These are phyloP conservation scores for Botrytis fabae DNA, from an alignment of 2,329 filamentous ascomycete genomes.

Conservation along the genomic window DNA sequence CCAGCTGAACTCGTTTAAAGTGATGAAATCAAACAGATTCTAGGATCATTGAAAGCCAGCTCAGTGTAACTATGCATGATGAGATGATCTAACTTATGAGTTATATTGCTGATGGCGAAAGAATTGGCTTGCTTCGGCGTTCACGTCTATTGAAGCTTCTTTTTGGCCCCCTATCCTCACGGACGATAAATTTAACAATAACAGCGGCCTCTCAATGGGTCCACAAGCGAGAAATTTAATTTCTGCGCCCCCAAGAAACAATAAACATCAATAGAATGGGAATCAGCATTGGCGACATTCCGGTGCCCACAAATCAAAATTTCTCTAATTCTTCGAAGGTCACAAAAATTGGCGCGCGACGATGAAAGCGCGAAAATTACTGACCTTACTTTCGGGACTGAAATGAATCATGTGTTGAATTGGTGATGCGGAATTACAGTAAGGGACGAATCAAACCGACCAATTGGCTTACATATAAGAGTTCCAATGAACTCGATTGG, in stretches of 20 bases:
- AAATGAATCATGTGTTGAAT: constrained; percentile 18
- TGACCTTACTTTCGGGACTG: constrained; percentile 13
- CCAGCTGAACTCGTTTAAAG: constrained; percentile 13
- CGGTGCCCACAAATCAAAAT: not conserved
- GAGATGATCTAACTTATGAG: not conserved
- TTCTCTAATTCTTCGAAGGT: not conserved
- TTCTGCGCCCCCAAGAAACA: constrained; percentile 21
- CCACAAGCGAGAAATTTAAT: constrained; percentile 19
- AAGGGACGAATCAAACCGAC: not conserved
- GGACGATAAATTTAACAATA: constrained; percentile 10
- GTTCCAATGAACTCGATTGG: not conserved
- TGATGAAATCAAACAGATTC: constrained; percentile 11
- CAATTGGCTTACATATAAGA: not conserved
- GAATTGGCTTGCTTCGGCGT: not conserved
- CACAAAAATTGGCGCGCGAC: not conserved
- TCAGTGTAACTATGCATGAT: constrained; percentile 15
- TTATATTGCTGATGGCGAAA: constrained; percentile 1
- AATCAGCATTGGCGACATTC: not conserved
- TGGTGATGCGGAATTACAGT: constrained; percentile 13
- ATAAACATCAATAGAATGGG: not conserved
- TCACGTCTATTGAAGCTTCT: not conserved
- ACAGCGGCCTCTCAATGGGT: constrained; percentile 14
- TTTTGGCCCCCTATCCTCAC: constrained; percentile 10
- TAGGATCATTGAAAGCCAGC: constrained; percentile 13
- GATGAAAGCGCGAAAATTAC: constrained; percentile 15